Conservation (phyloP, 2,329 filamentous ascomycete genomes). For the Verticillium dahliae region DNA sequence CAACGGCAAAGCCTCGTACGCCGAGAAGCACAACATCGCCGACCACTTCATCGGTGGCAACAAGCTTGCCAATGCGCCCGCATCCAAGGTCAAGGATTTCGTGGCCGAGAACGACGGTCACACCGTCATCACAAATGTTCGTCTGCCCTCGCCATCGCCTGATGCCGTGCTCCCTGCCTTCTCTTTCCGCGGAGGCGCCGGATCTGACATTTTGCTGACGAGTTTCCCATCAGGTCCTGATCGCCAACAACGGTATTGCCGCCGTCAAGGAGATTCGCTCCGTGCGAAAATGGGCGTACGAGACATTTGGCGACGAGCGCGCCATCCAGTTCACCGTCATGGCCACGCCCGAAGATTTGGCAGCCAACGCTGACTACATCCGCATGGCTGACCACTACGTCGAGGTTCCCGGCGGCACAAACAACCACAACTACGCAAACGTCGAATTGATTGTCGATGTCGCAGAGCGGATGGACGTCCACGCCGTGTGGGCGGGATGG, state of each 20-base stretch:
- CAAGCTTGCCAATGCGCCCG: conserved; percentile 70
- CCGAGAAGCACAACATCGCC: conserved; percentile 75
- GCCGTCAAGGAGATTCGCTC: conserved; percentile 99
- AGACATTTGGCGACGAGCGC: conserved; percentile 96
- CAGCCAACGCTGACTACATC: conserved; percentile 98
- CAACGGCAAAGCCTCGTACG: conserved; percentile 61
- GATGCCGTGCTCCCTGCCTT: not conserved
- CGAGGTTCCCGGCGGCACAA: conserved; percentile 95
- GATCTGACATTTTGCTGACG: conserved; percentile 1
- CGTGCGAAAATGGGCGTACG: conserved; percentile 99
- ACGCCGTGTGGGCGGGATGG: conserved; percentile 99
- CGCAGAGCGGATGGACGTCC: conserved; percentile 96
- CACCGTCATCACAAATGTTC: conserved; percentile 96
- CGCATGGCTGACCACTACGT: conserved; percentile 99
- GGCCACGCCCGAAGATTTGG: conserved; percentile 96
- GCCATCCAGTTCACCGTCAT: conserved; percentile 99
- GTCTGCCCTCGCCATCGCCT: conserved; percentile 23
- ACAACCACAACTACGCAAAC: conserved; percentile 99
- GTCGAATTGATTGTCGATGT: conserved; percentile 98
- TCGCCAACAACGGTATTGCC: conserved; percentile 99
- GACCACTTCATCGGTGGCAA: conserved; percentile 97
- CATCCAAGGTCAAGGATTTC: conserved; percentile 93
- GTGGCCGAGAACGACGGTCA: conserved; percentile 84
- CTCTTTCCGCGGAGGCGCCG: not conserved
- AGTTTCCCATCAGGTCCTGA: conserved; percentile 64